These are phyloP conservation scores for Beauveria scarabaeidicola DNA, from an alignment of 2,329 filamentous ascomycete species.

Conservation along the genomic window DNA sequence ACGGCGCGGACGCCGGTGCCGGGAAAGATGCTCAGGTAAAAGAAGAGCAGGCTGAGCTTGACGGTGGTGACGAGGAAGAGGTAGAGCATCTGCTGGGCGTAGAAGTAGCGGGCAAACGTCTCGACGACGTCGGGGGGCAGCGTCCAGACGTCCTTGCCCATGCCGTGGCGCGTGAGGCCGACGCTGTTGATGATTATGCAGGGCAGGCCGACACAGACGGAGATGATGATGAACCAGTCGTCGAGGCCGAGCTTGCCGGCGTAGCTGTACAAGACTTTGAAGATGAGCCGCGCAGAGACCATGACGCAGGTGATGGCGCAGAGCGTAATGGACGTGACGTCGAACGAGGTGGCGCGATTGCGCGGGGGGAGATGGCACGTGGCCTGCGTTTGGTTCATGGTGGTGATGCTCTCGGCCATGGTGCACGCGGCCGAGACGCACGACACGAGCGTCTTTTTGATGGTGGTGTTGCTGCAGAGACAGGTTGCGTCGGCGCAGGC, in stretches of 20 bases:
- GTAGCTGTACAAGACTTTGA: conserved; percentile 25
- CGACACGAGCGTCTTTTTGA: neutral
- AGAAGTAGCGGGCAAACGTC: conserved; percentile 35
- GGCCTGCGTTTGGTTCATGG: conserved; percentile 17
- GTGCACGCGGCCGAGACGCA: neutral
- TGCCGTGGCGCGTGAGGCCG: conserved; percentile 29
- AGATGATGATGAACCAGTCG: conserved; percentile 27
- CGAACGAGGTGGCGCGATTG: conserved; percentile 25
- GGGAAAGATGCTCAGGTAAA: conserved; percentile 49
- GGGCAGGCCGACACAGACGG: conserved; percentile 21
- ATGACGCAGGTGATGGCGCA: conserved; percentile 30
- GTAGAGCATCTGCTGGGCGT: conserved; percentile 35
- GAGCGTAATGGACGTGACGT: conserved; percentile 25
- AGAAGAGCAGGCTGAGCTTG: conserved; percentile 44
- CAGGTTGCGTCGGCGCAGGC: neutral
- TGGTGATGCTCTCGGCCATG: conserved; percentile 4
- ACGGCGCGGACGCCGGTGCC: conserved; percentile 26
- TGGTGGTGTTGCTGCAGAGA: neutral
- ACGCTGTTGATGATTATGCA: conserved; percentile 24
- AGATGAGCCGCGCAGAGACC: conserved; percentile 32
- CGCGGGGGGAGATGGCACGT: conserved; percentile 21
- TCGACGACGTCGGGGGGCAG: conserved; percentile 32
- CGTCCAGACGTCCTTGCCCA: conserved; percentile 45
- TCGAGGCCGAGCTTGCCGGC: conserved; percentile 29
- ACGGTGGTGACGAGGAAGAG: conserved; percentile 37